Evolutionary conservation across 73 alveolate species (phyloP).

Genomic region (Strombidium stylifer): DNA sequence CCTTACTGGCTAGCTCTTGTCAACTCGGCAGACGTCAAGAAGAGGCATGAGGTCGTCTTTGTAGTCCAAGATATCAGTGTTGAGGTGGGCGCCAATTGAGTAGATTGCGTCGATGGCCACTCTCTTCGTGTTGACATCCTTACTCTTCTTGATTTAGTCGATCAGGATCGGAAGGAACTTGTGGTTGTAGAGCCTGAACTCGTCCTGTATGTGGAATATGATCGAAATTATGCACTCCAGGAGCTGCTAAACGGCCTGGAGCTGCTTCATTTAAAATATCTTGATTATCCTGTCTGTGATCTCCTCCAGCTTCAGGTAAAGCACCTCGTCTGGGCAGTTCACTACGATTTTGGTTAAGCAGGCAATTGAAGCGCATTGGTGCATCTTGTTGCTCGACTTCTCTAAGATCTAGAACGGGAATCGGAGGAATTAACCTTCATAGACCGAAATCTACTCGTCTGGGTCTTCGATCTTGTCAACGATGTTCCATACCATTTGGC

Average conservation of each 20-base stretch:
- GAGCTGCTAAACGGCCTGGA: constrained; percentile 73
- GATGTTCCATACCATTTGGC: constrained; percentile 39
- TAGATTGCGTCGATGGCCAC: constrained; percentile 87
- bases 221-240: constrained; percentile 79
- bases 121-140: constrained; percentile 71
- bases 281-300: constrained; percentile 57
- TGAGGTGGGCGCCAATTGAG: constrained; percentile 83
- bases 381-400: constrained; percentile 27
- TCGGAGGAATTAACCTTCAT: constrained; percentile 1
- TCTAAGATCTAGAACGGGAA: constrained; percentile 15
- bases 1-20: constrained; percentile 90
- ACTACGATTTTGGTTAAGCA: constrained; percentile 85
- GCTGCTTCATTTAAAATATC: constrained; percentile 18
- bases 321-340: constrained; percentile 88
- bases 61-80: constrained; percentile 78
- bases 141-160: constrained; percentile 60
- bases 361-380: constrained; percentile 71
- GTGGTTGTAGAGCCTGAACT: constrained; percentile 82
- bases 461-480: constrained; percentile 40
- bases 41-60: constrained; percentile 80
- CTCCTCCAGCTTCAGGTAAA: constrained; percentile 38
- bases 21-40: constrained; percentile 78
- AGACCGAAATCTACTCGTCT: constrained; percentile 6
- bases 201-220: constrained; percentile 83
- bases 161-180: constrained; percentile 76